Evolutionary conservation across 2,329 filamentous ascomycete genomes (phyloP).

Genomic region (Fusarium secorum): DNA sequence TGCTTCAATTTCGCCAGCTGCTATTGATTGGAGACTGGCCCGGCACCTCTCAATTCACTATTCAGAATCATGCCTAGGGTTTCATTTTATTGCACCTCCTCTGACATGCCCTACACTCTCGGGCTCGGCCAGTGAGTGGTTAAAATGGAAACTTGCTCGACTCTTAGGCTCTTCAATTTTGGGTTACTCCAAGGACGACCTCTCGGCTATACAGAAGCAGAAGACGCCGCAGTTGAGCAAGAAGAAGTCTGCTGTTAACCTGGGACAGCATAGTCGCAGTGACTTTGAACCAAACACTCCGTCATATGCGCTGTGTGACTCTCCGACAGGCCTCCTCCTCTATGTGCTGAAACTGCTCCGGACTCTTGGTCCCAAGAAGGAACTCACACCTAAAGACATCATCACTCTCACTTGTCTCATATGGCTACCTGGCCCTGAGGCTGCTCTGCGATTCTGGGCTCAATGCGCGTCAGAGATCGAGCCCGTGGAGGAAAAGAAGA

Average conservation of each 20-base stretch:
- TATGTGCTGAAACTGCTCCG: constrained; percentile 60
- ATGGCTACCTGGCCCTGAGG: constrained; percentile 73
- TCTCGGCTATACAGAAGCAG: constrained; percentile 50
- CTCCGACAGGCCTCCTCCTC: constrained; percentile 65
- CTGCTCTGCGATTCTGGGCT: constrained; percentile 64
- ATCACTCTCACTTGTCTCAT: constrained; percentile 68
- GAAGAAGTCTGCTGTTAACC: constrained; percentile 24
- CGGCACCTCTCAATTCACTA: constrained; percentile 58
- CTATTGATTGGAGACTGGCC: constrained; percentile 61
- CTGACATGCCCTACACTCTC: constrained; percentile 58
- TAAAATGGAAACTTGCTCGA: constrained; percentile 64
- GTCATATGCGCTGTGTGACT: constrained; percentile 68
- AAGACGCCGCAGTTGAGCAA: constrained; percentile 12
- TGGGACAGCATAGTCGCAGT: constrained; percentile 44
- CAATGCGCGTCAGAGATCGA: constrained; percentile 51
- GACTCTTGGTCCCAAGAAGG: constrained; percentile 50
- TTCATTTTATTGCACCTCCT: constrained; percentile 67
- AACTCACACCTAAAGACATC: constrained; percentile 60
- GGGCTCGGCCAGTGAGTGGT: constrained; percentile 56
- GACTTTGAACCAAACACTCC: constrained; percentile 61
- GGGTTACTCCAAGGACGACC: constrained; percentile 64
- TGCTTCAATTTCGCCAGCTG: constrained; percentile 53
- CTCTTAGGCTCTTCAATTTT: constrained; percentile 58
- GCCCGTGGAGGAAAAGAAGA: constrained; percentile 34
- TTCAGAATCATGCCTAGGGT: constrained; percentile 61